These are phyloP conservation scores for Venturiaceae sp. DNA, from an alignment of 2,329 filamentous ascomycete species.

Conservation along the genomic window DNA sequence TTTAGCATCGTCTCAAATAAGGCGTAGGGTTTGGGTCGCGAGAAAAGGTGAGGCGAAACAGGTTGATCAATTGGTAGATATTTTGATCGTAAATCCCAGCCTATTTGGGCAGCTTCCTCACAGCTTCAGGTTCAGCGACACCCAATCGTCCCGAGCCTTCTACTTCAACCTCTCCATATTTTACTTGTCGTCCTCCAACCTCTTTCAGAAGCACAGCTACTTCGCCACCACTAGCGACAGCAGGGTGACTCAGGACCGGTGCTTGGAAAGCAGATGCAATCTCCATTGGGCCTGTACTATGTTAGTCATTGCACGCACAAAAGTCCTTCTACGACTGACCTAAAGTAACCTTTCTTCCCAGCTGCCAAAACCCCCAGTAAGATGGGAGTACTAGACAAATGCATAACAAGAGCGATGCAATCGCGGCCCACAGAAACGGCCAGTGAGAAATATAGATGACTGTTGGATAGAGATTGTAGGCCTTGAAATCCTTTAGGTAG, in stretches of 20 bases:
- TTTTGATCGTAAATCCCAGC: no score
- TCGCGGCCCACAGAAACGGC: not conserved
- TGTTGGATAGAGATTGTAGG: not conserved
- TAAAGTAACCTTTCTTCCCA: constrained; percentile 2
- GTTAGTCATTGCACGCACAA: not conserved
- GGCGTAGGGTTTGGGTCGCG: no score
- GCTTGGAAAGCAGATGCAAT: constrained; percentile 2
- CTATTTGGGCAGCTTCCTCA: not conserved
- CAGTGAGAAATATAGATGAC: not conserved
- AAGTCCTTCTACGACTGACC: not conserved
- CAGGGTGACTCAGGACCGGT: not conserved
- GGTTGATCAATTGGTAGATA: no score
- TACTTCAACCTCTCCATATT: not conserved
- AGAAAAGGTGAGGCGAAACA: no score
- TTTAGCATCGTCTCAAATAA: not conserved
- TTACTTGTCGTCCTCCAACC: not conserved
- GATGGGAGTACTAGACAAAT: not conserved
- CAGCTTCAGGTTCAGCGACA: not conserved
- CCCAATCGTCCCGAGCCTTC: not conserved
- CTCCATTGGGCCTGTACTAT: not conserved
- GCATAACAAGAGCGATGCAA: not conserved
- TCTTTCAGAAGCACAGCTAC: not conserved
- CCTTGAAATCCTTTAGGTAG: not conserved
- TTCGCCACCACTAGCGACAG: not conserved
- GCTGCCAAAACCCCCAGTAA: constrained; percentile 5